A percentile compares a stretch with the other conserved stretches of the same genome.
These are phyloP conservation scores for Cyberlindnera mississippiensis DNA, from an alignment of 805 yeast genomes.

Conservation along the genomic window DNA sequence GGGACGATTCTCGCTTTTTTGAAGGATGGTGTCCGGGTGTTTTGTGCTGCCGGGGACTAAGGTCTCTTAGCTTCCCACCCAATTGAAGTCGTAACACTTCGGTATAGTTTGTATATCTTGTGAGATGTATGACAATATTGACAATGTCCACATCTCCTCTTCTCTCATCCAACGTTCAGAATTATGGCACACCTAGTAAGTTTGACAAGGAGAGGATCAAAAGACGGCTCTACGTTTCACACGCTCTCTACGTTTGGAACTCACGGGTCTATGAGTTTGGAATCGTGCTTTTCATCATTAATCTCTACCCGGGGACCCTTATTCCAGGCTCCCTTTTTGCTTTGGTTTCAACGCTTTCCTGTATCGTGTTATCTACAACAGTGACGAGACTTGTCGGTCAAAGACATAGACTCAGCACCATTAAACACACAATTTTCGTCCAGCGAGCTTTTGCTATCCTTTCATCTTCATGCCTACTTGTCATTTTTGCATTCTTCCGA, in stretches of 20 bases:
- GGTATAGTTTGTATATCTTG: no score
- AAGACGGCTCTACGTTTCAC: slow-evolving; percentile 28
- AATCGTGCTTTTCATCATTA: slow-evolving; percentile 32
- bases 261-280: slow-evolving; percentile 38
- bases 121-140: no score
- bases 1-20: no score
- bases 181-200: no score
- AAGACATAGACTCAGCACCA: slow-evolving; percentile 24
- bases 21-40: no score
- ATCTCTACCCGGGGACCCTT: slow-evolving; percentile 32
- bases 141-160: no score
- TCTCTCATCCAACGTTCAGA: no score
- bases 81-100: no score
- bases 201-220: not conserved
- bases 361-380: slow-evolving; percentile 26
- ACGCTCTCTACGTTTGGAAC: slow-evolving; percentile 37
- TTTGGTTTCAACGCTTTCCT: slow-evolving; percentile 28
- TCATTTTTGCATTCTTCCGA: slow-evolving; percentile 14
- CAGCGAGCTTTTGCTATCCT: slow-evolving; percentile 22
- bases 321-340: slow-evolving; percentile 36
- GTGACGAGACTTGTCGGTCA: slow-evolving; percentile 31
- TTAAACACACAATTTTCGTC: slow-evolving; percentile 26
- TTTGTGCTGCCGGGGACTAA: no score
- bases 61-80: no score
- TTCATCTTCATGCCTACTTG: slow-evolving; percentile 10